These are phyloP conservation scores for Hordeum vulgare DNA, from an alignment of 176 grass and related monocot genomes.

Conservation along the genomic window DNA sequence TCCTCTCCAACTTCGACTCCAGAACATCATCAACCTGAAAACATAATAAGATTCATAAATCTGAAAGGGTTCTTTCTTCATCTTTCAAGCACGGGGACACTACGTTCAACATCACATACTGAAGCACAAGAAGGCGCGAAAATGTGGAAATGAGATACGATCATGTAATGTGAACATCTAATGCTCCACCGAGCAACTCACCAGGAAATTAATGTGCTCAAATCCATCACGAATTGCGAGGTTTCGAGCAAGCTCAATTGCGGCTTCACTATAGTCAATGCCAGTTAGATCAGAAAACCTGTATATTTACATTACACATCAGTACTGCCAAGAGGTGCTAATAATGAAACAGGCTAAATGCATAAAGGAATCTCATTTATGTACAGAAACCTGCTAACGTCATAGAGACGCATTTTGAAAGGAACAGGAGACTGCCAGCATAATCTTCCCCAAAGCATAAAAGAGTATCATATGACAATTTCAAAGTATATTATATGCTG, in stretches of 20 bases:
- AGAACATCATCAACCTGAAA: conserved; percentile 91
- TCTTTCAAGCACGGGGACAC: not conserved
- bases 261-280: conserved; percentile 80
- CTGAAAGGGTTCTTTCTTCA: not conserved
- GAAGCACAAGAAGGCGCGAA: not conserved
- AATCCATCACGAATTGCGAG: conserved; percentile 68
- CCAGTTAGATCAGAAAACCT: conserved; percentile 91
- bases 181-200: conserved; percentile 18
- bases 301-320: conserved; percentile 17
- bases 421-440: not conserved
- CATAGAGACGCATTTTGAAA: not conserved
- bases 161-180: not conserved
- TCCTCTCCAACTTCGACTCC: conserved; percentile 84
- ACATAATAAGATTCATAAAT: not conserved
- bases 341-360: not conserved
- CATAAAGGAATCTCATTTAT: not conserved
- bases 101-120: not conserved
- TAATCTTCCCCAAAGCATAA: not conserved
- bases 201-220: conserved; percentile 79
- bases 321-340: conserved; percentile 15
- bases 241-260: conserved; percentile 70
- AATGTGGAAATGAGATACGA: not conserved
- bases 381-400: not conserved
- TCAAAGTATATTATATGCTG: not conserved
- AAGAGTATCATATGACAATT: not conserved